Base-by-base conservation (phyloP, 257 asterid genomes). In the Vinca minor region DNA sequence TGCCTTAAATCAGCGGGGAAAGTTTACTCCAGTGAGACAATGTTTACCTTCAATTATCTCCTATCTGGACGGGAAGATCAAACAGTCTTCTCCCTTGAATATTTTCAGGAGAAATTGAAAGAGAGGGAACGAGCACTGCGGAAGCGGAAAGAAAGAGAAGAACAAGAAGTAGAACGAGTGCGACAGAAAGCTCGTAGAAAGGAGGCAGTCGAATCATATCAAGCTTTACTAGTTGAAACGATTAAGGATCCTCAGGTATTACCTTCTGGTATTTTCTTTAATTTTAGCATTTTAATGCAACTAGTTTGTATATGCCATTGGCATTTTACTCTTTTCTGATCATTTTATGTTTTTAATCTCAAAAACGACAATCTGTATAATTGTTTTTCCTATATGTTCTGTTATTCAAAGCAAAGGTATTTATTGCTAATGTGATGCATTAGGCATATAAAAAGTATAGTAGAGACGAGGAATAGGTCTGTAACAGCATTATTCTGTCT, bases 141-240 rank as follows among this genome's bases (percentile, higher is more conserved):
- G 60, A 93, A 89, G 77, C 73, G 97, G 69, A 93, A 93, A 81
- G 99, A 89, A 79, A 87, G 99, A 76, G 99, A 93, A 73, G 99
- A 87, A 73, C 99, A 89, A 77, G 99, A 93, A 81, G 97, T 93
- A 60, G 99, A 93, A 79, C 81, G 99, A 78, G 97, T 93, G 81
- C 83, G 96, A 74, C 59, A 72, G 42, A 93, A 93, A 85, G 95
- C 95, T 73, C 95, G 84, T 64, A 84, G 99, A 73, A 93, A 87
- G 83, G 99, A 84, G 74, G 95, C 92, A 63, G 72, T 85, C 69
- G 99, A 93, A 73, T 89, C 95, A 34, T 93, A 85, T 81, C 96
- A 87, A 73, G 84, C 99, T 71, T 77, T 93, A 70, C 76, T 93
- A 73, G 99, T 93, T 69, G 99, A 93, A 79, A 85, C 79, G 70